A percentile compares a stretch with the other conserved stretches of the same genome.
These are phyloP conservation scores for Debaryomycetaceae sp. DNA, from an alignment of 1,139 yeast species.

Conservation along the genomic window DNA sequence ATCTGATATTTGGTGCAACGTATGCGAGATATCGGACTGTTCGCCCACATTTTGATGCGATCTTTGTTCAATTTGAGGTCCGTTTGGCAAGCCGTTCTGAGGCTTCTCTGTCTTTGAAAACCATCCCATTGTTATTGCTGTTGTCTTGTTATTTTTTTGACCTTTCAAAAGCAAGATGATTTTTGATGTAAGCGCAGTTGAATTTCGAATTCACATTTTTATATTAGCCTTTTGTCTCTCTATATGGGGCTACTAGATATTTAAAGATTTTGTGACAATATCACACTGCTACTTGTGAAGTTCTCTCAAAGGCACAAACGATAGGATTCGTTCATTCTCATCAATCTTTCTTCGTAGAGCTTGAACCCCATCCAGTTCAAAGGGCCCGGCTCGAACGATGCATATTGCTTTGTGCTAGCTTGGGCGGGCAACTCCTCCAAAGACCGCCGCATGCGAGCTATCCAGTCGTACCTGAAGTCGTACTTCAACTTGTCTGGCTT, in stretches of 20 bases:
- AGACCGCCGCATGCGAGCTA: constrained; percentile 9
- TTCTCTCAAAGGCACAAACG: constrained; percentile 21
- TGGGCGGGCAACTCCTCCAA: constrained; percentile 8
- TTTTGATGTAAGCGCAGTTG: background rate
- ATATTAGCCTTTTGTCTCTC: background rate
- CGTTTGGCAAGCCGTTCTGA: background rate
- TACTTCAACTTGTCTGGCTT: constrained; percentile 27
- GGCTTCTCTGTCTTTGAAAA: constrained; percentile 12
- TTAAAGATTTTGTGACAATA: background rate
- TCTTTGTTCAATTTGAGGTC: constrained; percentile 30
- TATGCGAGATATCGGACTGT: constrained; percentile 34
- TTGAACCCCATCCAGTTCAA: constrained; percentile 19
- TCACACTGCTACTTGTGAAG: background rate
- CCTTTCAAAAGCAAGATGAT: no score
- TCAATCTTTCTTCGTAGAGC: constrained; percentile 27
- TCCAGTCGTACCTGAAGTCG: constrained; percentile 30
- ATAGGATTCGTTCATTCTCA: constrained; percentile 34
- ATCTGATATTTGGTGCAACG: constrained; percentile 32
- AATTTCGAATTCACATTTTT: background rate
- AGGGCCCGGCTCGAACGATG: constrained; percentile 10
- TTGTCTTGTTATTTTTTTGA: no score
- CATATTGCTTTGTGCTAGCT: constrained; percentile 10
- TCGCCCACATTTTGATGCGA: constrained; percentile 29
- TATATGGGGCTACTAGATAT: background rate
- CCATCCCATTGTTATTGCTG: constrained; percentile 21